Percentiles rank a stretch among this genome's conserved stretches.
Conservation (phyloP, 2,329 filamentous ascomycete genomes). For the Alternaria arbusti region DNA sequence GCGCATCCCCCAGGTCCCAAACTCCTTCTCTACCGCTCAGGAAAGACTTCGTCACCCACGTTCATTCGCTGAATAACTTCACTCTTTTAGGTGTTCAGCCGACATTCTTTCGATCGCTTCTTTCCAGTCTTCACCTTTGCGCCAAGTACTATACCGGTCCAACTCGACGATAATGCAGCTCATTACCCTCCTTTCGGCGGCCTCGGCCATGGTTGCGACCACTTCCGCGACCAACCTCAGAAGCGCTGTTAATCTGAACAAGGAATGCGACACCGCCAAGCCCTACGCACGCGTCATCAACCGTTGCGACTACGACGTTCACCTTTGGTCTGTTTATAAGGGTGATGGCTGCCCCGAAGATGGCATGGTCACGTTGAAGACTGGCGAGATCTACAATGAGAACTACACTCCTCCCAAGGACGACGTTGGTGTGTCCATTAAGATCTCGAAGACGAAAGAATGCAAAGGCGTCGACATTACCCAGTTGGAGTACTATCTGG, state of each 20-base stretch:
- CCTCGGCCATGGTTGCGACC: conserved; percentile 40
- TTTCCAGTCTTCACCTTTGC: conserved; percentile 28
- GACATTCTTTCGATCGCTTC: conserved; percentile 41
- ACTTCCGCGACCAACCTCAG: conserved; percentile 22
- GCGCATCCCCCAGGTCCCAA: conserved; percentile 41
- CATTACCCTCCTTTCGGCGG: conserved; percentile 36
- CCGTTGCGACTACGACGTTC: conserved; percentile 45
- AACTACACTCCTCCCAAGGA: too few species aligned
- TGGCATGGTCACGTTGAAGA: conserved; percentile 34
- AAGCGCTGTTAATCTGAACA: conserved; percentile 19
- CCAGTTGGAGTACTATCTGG: conserved; percentile 52
- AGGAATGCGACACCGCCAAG: conserved; percentile 17
- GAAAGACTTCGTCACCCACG: conserved; percentile 46
- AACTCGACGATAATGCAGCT: conserved; percentile 41
- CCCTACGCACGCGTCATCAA: conserved; percentile 45
- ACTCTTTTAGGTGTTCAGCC: conserved; percentile 50
- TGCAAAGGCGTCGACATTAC: conserved; percentile 41
- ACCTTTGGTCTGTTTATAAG: conserved; percentile 49
- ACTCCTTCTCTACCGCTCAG: conserved; percentile 39
- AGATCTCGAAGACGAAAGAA: conserved; percentile 43
- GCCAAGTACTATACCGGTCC: conserved; percentile 17
- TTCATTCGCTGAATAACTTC: conserved; percentile 50
- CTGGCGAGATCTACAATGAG: conserved; percentile 17
- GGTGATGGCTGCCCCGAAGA: conserved; percentile 30
- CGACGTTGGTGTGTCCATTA: conserved; percentile 45